A percentile compares a stretch with the other conserved stretches of the same genome.
Conservation (phyloP, 495 filamentous ascomycete genomes). For the Penicillium roqueforti region DNA sequence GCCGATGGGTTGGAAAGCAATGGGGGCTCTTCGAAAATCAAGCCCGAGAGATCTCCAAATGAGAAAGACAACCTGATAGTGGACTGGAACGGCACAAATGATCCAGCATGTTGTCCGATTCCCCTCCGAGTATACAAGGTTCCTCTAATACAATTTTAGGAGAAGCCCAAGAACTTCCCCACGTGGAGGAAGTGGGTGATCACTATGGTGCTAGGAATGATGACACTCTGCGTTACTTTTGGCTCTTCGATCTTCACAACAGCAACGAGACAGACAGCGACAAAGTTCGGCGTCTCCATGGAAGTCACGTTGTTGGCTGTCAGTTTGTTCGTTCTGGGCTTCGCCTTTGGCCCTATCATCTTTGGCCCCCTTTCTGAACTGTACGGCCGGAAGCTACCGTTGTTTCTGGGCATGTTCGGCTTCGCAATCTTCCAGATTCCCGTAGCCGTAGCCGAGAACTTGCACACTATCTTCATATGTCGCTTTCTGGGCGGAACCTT, state of each 20-base stretch:
- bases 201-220: conserved; percentile 48
- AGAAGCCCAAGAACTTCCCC: conserved; percentile 59
- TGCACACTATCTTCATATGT: conserved; percentile 49
- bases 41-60: not conserved
- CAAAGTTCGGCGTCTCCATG: conserved; percentile 37
- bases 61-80: not conserved
- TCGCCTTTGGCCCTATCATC: conserved; percentile 43
- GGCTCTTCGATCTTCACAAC: conserved; percentile 46
- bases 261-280: conserved; percentile 32
- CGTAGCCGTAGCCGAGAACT: conserved; percentile 51
- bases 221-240: conserved; percentile 50
- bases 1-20: not conserved
- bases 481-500: conserved; percentile 55
- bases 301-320: conserved; percentile 47
- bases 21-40: not conserved
- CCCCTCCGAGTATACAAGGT: not conserved
- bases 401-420: conserved; percentile 46
- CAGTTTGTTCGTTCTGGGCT: conserved; percentile 46
- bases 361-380: conserved; percentile 70
- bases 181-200: conserved; percentile 55
- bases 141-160: conserved; percentile 22
- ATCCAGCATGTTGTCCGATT: not conserved
- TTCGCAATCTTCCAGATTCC: conserved; percentile 56
- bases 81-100: conserved; percentile 1
- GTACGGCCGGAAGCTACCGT: conserved; percentile 57